Evolutionary conservation across 164 flowering plant species (phyloP).

Genomic region (Taxillus chinensis): DNA sequence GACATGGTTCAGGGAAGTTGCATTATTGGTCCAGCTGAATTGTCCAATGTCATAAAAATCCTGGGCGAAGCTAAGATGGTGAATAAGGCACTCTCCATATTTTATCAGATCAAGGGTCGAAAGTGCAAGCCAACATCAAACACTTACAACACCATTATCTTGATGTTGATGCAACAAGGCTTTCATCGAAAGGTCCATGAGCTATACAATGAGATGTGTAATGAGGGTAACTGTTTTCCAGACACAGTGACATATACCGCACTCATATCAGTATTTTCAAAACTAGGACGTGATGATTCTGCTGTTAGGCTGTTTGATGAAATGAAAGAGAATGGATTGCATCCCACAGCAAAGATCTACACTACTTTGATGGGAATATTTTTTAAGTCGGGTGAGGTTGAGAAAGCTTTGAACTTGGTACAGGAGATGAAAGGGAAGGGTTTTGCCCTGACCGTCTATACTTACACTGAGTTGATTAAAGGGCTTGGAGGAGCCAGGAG

Average conservation of each 20-base stretch:
- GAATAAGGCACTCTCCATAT: conserved; percentile 68
- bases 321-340: conserved; percentile 79
- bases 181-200: conserved; percentile 79
- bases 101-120: conserved; percentile 61
- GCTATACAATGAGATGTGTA: conserved; percentile 87
- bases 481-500: conserved; percentile 76
- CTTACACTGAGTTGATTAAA: conserved; percentile 84
- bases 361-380: conserved; percentile 57
- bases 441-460: conserved; percentile 65
- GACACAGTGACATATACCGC: conserved; percentile 76
- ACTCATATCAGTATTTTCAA: conserved; percentile 56
- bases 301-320: conserved; percentile 78
- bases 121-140: conserved; percentile 60
- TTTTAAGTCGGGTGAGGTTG: conserved; percentile 54
- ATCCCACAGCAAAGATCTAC: conserved; percentile 74
- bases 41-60: conserved; percentile 60
- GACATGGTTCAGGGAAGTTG: conserved; percentile 61
- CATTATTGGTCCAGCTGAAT: conserved; percentile 36
- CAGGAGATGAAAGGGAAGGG: conserved; percentile 54
- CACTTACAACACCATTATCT: conserved; percentile 63
- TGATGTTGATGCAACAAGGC: conserved; percentile 77
- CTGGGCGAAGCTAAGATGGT: conserved; percentile 84
- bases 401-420: conserved; percentile 51
- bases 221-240: conserved; percentile 62
- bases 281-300: conserved; percentile 60